Evolutionary conservation across 257 asterid species (phyloP), one percentile per base, ranked within the genome.

Genomic region (Lavandula angustifolia): DNA sequence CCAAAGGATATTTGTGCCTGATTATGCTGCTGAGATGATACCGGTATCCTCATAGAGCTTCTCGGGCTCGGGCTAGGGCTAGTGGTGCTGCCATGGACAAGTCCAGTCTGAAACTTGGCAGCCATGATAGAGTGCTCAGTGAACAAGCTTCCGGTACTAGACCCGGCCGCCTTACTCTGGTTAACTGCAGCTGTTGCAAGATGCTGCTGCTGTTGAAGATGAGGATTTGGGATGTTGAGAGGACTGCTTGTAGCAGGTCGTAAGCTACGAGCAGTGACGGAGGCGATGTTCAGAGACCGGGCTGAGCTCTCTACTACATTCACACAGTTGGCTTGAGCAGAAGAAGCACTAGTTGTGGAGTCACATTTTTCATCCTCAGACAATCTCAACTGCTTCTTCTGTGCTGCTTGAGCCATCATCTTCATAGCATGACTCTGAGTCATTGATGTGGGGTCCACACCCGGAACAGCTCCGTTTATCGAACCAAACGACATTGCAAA

Each of bases 1-100:
- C 95, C 91, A 33, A 90, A 94, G 9, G 99, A 87, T 64, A 94
- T 94, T 43, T 94, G 99, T 0, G 95, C 77, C 61, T 84, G 95
- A 13, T 82, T 22, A 51, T 84, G 92, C 81, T 81, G 94, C 80
- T 86, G 95, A 0, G 87, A 82, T 3, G 95, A 57, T 0, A 85
- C 38, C 0, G 80, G 37, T 1, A 85, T 68, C 69, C 86, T 79
- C 0, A 73, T 41, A 5, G 94, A 78, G 67, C 59, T 76, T 76
- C 83, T 92, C 96, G 27, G 27, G 27, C 27, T 22, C 27, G 27
- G 27, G 27, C 27, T 12, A 0, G 88, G 88, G 59, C 86, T 81
- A 63, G 81, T 77, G 56, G 69, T 72, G 76, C 49, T 77, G 27
- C 1, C 27, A 22, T 22, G 1, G 27, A 22, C 27, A 22, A 78